Evolutionary conservation across 2,329 filamentous ascomycete species (phyloP).

Genomic region (Cadophora malorum): DNA sequence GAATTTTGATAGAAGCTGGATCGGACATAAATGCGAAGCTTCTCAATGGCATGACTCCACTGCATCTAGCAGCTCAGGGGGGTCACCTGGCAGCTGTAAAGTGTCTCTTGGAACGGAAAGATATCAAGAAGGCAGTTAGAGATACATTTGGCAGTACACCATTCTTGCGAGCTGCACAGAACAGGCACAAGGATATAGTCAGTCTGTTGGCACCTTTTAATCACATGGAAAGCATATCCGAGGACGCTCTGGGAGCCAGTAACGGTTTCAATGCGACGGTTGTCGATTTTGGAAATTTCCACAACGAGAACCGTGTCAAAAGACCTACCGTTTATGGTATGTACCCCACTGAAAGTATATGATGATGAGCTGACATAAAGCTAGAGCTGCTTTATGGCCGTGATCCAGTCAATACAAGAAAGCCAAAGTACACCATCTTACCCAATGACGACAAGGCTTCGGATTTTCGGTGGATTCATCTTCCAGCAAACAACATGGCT

Average conservation of each 20-base stretch:
- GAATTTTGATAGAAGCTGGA: slow-evolving; percentile 32
- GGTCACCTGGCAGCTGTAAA: slow-evolving; percentile 37
- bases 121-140: slow-evolving; percentile 35
- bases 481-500: slow-evolving; percentile 42
- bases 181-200: slow-evolving; percentile 38
- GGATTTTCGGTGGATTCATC: slow-evolving; percentile 40
- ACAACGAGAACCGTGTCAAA: slow-evolving; percentile 36
- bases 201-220: slow-evolving; percentile 38
- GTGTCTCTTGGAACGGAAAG: slow-evolving; percentile 30
- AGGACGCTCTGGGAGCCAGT: slow-evolving; percentile 39
- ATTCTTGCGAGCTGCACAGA: slow-evolving; percentile 38
- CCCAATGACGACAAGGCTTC: slow-evolving; percentile 37
- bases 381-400: slow-evolving; percentile 37
- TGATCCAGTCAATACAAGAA: slow-evolving; percentile 36
- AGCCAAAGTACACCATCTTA: slow-evolving; percentile 35
- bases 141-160: slow-evolving; percentile 41
- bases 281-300: slow-evolving; percentile 39
- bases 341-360: not conserved
- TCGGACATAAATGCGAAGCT: slow-evolving; percentile 40
- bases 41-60: slow-evolving; percentile 38
- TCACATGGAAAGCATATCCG: slow-evolving; percentile 33
- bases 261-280: slow-evolving; percentile 41
- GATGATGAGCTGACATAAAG: not conserved
- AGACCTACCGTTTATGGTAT: slow-evolving; percentile 35
- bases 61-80: slow-evolving; percentile 38